Evolutionary conservation across 306 rosid species (phyloP).

Genomic region (Hylodesmum podocarpum): DNA sequence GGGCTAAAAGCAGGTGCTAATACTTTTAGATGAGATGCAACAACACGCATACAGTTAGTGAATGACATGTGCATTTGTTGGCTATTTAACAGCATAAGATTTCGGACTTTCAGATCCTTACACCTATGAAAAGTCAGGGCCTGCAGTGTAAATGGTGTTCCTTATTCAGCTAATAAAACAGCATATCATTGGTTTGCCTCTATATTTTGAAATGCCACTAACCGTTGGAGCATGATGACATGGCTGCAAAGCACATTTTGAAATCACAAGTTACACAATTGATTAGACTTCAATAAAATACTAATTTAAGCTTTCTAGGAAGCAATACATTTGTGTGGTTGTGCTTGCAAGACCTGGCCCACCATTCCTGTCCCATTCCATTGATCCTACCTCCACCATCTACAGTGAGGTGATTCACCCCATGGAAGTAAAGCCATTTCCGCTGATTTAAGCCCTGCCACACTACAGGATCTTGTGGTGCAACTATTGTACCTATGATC

Average conservation of each 20-base stretch:
- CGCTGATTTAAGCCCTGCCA: slow-evolving; percentile 64
- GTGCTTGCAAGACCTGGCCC: slow-evolving; percentile 85
- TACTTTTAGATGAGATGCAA: slow-evolving; percentile 58
- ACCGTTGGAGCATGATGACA: slow-evolving; percentile 87
- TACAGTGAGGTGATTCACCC: slow-evolving; percentile 69
- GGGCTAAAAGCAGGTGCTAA: slow-evolving; percentile 80
- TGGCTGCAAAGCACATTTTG: slow-evolving; percentile 60
- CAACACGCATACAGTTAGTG: slow-evolving; percentile 65
- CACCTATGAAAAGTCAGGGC: slow-evolving; percentile 76
- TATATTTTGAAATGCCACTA: slow-evolving; percentile 41
- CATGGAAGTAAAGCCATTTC: slow-evolving; percentile 74
- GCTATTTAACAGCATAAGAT: slow-evolving; percentile 68
- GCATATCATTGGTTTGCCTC: slow-evolving; percentile 14
- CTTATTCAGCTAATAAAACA: slow-evolving; percentile 22
- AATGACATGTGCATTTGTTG: slow-evolving; percentile 83
- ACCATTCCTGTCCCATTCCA: slow-evolving; percentile 94
- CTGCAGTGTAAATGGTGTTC: slow-evolving; percentile 53
- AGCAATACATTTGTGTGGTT: slow-evolving; percentile 62
- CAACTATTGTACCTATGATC: slow-evolving; percentile 73
- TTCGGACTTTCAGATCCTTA: slow-evolving; percentile 57
- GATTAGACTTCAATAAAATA: slow-evolving; percentile 30
- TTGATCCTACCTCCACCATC: slow-evolving; percentile 79
- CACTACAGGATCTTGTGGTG: slow-evolving; percentile 67
- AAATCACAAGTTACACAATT: slow-evolving; percentile 30
- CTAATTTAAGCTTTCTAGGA: slow-evolving; percentile 28